Conservation (phyloP, 805 yeast genomes). For the Candida krabiensis region DNA sequence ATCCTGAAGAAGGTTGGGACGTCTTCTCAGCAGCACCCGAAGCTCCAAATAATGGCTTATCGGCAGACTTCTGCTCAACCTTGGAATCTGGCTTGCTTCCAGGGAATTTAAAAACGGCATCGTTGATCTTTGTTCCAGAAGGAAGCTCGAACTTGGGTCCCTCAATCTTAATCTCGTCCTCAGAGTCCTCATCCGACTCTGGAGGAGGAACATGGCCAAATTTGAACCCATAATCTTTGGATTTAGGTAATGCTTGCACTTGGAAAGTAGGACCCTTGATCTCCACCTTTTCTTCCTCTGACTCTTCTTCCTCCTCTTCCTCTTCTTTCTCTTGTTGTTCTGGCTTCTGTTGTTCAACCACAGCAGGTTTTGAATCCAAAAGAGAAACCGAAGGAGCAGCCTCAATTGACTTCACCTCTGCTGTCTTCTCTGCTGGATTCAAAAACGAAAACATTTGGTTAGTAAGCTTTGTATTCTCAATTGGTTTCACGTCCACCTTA, state of each 20-base stretch:
- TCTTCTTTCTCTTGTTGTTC: slow-evolving; percentile 23
- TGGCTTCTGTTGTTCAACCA: neutral
- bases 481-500: slow-evolving; percentile 21
- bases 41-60: slow-evolving; percentile 5
- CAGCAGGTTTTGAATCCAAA: neutral
- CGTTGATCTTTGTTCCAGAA: slow-evolving; percentile 36
- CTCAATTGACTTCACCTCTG: neutral
- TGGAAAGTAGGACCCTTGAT: slow-evolving; percentile 72
- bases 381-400: neutral
- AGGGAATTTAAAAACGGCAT: slow-evolving; percentile 34
- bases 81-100: no score
- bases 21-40: no score
- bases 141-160: slow-evolving; percentile 66
- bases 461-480: slow-evolving; percentile 4
- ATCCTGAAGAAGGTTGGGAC: no score
- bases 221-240: slow-evolving; percentile 50
- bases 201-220: slow-evolving; percentile 38
- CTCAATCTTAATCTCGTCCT: slow-evolving; percentile 63
- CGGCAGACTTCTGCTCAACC: slow-evolving; percentile 2
- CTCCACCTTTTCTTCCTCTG: slow-evolving; percentile 52
- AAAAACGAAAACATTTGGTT: slow-evolving; percentile 1
- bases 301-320: slow-evolving; percentile 25
- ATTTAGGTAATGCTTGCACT: slow-evolving; percentile 45
- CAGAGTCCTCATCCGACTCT: slow-evolving; percentile 44
- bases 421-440: neutral